phyloP scores from a whole-genome alignment of 2,329 filamentous ascomycete species.

The Claviceps sp. region DNA sequence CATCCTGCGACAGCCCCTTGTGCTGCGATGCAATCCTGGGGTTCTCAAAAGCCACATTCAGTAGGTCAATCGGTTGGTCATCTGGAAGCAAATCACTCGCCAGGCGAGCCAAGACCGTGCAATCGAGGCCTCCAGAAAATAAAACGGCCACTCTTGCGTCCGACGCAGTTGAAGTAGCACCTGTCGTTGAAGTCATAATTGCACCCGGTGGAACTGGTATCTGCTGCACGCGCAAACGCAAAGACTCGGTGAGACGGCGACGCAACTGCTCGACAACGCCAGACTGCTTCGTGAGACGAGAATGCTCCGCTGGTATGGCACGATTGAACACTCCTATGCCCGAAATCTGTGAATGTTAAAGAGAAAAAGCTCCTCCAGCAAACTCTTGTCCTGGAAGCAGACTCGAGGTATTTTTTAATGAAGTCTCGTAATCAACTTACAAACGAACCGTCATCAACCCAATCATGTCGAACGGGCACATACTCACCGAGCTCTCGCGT shows the following conservation, averaged over 20 bases:
- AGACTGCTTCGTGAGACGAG: conserved; percentile 19
- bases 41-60: conserved; percentile 97
- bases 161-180: conserved; percentile 3
- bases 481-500: conserved; percentile 2
- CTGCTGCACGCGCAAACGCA: conserved; percentile 49
- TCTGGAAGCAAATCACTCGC: conserved; percentile 60
- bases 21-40: conserved; percentile 54
- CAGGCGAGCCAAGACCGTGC: conserved; percentile 72
- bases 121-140: conserved; percentile 92
- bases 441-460: conserved; percentile 24
- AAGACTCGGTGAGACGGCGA: conserved; percentile 42
- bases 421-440: conserved; percentile 25
- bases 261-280: conserved; percentile 39
- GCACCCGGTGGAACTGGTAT: conserved; percentile 45
- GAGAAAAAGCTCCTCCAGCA: conserved; percentile 26
- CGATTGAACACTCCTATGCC: conserved; percentile 41
- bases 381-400: neutral
- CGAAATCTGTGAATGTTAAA: conserved; percentile 28
- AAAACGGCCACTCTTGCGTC: conserved; percentile 58
- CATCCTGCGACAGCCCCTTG: conserved; percentile 17
- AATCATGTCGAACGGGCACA: conserved; percentile 15
- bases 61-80: conserved; percentile 62
- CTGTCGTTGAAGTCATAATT: too few species aligned
- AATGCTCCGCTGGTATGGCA: conserved; percentile 23
- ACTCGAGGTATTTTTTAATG: neutral